Evolutionary conservation across 2,329 filamentous ascomycete species (phyloP), one percentile per base, ranked within the genome.

Genomic region (Colletotrichum navitas): DNA sequence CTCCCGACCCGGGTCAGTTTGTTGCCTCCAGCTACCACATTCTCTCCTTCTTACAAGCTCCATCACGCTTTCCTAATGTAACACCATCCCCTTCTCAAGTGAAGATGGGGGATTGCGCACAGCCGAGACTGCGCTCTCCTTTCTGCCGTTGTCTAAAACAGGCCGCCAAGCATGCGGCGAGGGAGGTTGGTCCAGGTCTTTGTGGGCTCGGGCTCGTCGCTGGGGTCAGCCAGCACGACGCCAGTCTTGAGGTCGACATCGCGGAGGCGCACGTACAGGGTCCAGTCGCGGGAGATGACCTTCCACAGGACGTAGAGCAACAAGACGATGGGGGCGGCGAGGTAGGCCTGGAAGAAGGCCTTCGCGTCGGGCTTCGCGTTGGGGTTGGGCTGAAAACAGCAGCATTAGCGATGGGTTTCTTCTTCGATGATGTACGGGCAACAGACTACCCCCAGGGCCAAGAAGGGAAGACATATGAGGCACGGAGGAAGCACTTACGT

Each of bases 231-330:
- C 75, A 87, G 83, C 58, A 88, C 84, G 63, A 87, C 83, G 45
- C 90, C 90, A 41, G 84, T 84, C 76, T 87, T 87, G 68, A 93
- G 85, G 75, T 93, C 90, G 73, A 92, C 90, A 60, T 92, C 85
- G 49, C 81, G 81, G 10, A 86, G 82, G 2, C 86, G 84, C 29
- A 93, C 82, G 71, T 91, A 85, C 29, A 87, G 78, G n/a, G 87
- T 88, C 78, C 85, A 86, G 78, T 88, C 86, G 72, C 82, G 77
- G 21, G 81, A 78, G 55, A 79, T 88, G 54, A 92, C 1, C 81
- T 94, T 94, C 84, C 92, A 94, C 16, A 83, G 85, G 8, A 94
- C 61, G 77, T 92, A 93, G 74, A 90, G 86, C 0, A 76, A 54
- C 24, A 90, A 72, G 47, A 90, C 85, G n/a, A 91, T 82, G 0